phyloP scores from a whole-genome alignment of 371 early-diverging fungal species.

The Mortierella sp. region DNA sequence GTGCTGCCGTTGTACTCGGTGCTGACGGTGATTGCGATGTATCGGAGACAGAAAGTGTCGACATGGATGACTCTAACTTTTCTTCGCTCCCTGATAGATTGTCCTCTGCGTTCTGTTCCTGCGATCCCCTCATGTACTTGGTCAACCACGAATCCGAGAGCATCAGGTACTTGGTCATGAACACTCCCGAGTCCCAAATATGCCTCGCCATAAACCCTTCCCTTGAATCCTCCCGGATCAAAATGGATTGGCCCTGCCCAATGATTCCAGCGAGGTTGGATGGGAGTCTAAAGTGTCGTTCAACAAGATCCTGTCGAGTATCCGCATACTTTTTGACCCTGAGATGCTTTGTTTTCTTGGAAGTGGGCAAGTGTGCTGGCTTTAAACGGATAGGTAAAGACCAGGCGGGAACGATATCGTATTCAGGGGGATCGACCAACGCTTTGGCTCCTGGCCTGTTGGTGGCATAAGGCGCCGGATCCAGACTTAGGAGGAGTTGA shows the following conservation, averaged over 20 bases:
- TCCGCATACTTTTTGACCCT: conserved; percentile 47
- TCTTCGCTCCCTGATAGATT: background rate
- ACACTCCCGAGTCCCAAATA: conserved; percentile 55
- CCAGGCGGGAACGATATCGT: conserved; percentile 53
- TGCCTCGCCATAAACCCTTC: conserved; percentile 54
- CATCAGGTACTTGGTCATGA: conserved; percentile 52
- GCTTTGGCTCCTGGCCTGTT: conserved; percentile 17
- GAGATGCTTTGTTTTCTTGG: conserved; percentile 42
- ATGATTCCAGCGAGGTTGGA: conserved; percentile 26
- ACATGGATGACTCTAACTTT: conserved; percentile 23
- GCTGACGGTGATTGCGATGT: no score
- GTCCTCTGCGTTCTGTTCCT: conserved; percentile 3
- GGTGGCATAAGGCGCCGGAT: conserved; percentile 33
- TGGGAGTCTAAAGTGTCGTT: conserved; percentile 45
- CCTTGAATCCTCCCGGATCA: conserved; percentile 49
- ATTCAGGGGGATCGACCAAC: conserved; percentile 42
- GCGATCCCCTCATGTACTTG: conserved; percentile 36
- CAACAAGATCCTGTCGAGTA: conserved; percentile 52
- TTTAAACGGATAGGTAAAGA: conserved; percentile 44
- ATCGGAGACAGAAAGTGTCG: conserved; percentile 21
- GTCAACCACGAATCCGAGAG: conserved; percentile 48
- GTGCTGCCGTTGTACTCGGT: no score
- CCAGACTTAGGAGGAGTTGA: conserved; percentile 47
- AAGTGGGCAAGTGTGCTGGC: conserved; percentile 41
- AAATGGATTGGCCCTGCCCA: conserved; percentile 33